Evolutionary conservation across 306 rosid genomes (phyloP).

Genomic region (Urtica urens): DNA sequence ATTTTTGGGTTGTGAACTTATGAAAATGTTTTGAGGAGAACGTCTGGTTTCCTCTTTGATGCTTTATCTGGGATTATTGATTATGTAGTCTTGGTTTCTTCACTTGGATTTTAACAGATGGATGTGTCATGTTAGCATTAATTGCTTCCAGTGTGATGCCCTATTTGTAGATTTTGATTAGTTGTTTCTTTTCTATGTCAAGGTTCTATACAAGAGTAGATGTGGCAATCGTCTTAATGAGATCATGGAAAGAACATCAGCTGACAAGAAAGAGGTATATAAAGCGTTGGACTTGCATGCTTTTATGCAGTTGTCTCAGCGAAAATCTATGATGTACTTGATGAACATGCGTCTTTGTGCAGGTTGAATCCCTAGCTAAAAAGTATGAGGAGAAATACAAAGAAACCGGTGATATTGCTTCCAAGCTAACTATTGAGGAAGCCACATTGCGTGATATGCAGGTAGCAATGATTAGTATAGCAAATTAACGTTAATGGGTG

Average conservation of each 20-base stretch:
- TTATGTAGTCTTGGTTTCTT: constrained; percentile 3
- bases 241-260: constrained; percentile 89
- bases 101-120: neutral
- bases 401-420: constrained; percentile 86
- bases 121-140: neutral
- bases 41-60: no score
- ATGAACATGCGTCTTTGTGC: constrained; percentile 18
- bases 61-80: no score
- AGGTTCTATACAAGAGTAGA: constrained; percentile 88
- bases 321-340: constrained; percentile 4
- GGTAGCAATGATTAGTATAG: constrained; percentile 30
- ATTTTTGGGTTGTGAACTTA: no score
- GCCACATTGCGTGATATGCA: constrained; percentile 83
- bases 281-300: constrained; percentile 8
- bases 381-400: constrained; percentile 91
- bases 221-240: constrained; percentile 87
- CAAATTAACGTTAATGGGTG: constrained; percentile 2
- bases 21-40: no score
- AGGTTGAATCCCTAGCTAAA: constrained; percentile 69
- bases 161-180: neutral
- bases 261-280: constrained; percentile 81
- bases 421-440: constrained; percentile 81
- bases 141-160: neutral
- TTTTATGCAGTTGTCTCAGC: constrained; percentile 4
- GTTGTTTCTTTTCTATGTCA: constrained; percentile 15